A percentile compares a stretch with the other conserved stretches of the same genome.
Evolutionary conservation across 192 early-diverging fungal species (phyloP).

Genomic region (Podila verticillata): DNA sequence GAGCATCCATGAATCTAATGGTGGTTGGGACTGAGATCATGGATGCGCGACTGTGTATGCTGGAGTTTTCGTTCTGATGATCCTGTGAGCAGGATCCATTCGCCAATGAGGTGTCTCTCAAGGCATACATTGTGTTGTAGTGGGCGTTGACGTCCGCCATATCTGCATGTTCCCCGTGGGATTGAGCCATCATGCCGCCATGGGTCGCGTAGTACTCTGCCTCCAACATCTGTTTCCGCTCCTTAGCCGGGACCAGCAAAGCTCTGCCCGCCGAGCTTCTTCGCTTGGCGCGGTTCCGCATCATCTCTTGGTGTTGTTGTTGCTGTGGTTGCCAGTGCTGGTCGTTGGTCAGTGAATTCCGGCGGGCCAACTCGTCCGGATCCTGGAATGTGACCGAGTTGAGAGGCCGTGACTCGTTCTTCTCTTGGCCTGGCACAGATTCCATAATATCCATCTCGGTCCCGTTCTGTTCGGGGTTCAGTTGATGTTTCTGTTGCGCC

Average conservation of each 20-base stretch:
- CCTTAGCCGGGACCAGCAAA: slow-evolving; percentile 22
- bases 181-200: slow-evolving; percentile 1
- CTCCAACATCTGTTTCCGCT: slow-evolving; percentile 35
- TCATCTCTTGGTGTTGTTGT: slow-evolving; percentile 11
- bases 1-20: not conserved
- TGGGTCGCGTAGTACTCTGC: slow-evolving; percentile 39
- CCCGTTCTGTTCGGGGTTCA: not conserved
- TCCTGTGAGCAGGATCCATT: no score
- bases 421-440: not conserved
- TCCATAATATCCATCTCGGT: not conserved
- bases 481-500: slow-evolving; percentile 2
- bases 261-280: slow-evolving; percentile 1
- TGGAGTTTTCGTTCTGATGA: not conserved
- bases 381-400: not conserved
- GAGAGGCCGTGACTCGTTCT: not conserved
- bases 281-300: not conserved
- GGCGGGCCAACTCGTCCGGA: not conserved
- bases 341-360: no score
- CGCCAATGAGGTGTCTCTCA: not conserved
- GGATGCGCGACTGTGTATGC: not conserved
- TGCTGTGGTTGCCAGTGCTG: slow-evolving; percentile 1
- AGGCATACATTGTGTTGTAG: not conserved
- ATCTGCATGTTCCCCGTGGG: not conserved
- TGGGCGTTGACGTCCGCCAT: not conserved
- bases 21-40: not conserved